phyloP scores from a whole-genome alignment of 1,139 yeast species.

The Scheffersomyces cryptocercus region DNA sequence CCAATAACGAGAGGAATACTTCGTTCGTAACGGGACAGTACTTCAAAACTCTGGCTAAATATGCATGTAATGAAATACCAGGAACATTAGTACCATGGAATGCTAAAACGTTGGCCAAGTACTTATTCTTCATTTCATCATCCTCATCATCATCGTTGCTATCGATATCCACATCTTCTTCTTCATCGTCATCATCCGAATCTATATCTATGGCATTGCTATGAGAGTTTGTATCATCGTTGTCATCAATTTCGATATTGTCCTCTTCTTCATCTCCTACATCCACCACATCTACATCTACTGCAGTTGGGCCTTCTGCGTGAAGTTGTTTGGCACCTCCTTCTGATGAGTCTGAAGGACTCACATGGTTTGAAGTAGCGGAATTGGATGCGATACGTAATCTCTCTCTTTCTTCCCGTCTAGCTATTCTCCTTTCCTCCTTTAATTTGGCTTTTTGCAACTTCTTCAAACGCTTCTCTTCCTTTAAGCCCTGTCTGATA shows the following conservation, averaged over 20 bases:
- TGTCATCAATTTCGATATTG: conserved; percentile 13
- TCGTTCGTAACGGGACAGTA: conserved; percentile 98
- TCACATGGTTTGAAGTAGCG: not conserved
- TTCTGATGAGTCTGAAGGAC: not conserved
- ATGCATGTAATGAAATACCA: conserved; percentile 87
- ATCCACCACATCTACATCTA: not conserved
- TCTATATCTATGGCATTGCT: conserved; percentile 8
- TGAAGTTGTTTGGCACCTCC: not conserved
- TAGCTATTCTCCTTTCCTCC: conserved; percentile 12
- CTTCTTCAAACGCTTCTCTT: conserved; percentile 32
- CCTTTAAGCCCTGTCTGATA: conserved; percentile 45
- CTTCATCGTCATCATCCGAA: conserved; percentile 11
- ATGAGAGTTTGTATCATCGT: conserved; percentile 7
- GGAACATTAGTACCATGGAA: conserved; percentile 97
- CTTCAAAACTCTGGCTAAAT: conserved; percentile 83
- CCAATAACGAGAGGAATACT: conserved; percentile 84
- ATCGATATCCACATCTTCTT: conserved; percentile 15
- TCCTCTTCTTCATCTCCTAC: conserved; percentile 13
- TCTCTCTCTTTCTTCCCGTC: conserved; percentile 14
- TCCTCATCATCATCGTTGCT: conserved; percentile 40
- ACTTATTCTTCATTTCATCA: conserved; percentile 53
- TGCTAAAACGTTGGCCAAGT: conserved; percentile 76
- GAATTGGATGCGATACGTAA: not conserved
- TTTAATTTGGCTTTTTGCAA: conserved; percentile 17
- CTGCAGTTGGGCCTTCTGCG: not conserved